Percentiles rank a stretch among this genome's conserved stretches.
Evolutionary conservation across 768 basidiomycete genomes (phyloP).

Genomic region (Boletus tomentosulus): DNA sequence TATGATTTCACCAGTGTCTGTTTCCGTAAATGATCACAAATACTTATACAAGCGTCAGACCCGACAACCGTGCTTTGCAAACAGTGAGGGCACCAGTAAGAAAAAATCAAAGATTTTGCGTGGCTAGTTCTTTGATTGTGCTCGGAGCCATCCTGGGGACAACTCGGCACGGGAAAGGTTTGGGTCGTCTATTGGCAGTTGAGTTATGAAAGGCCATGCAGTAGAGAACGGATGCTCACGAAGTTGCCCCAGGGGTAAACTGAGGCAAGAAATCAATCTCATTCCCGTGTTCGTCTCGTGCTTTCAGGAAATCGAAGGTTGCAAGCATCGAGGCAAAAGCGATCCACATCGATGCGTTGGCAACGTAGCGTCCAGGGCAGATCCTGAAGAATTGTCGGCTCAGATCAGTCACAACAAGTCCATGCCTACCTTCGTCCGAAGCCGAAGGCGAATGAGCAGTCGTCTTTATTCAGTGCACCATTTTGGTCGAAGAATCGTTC

Average conservation of each 20-base stretch:
- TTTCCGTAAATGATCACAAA: background rate
- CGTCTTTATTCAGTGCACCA: slow-evolving; percentile 9
- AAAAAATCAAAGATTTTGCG: slow-evolving; percentile 5
- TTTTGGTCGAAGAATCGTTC: slow-evolving; percentile 32
- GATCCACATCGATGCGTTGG: slow-evolving; percentile 25
- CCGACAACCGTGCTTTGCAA: background rate
- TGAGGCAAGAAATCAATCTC: slow-evolving; percentile 21
- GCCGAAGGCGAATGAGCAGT: slow-evolving; percentile 17
- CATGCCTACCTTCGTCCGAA: slow-evolving; percentile 22
- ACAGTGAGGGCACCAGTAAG: background rate
- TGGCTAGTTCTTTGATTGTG: slow-evolving; percentile 9
- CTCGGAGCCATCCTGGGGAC: slow-evolving; percentile 12
- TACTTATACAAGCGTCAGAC: background rate
- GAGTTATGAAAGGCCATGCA: background rate
- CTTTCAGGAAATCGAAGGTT: slow-evolving; percentile 21
- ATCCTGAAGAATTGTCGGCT: slow-evolving; percentile 8
- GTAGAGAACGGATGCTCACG: slow-evolving; percentile 13
- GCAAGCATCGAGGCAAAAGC: slow-evolving; percentile 23
- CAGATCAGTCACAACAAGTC: background rate
- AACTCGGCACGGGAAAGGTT: slow-evolving; percentile 21
- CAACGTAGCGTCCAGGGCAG: slow-evolving; percentile 22
- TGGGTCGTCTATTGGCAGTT: slow-evolving; percentile 16
- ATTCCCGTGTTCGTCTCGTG: slow-evolving; percentile 19
- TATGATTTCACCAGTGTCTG: background rate
- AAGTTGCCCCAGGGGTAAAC: slow-evolving; percentile 16